These are phyloP conservation scores for Flammula alnicola DNA, from an alignment of 1,284 basidiomycete genomes.

Conservation along the genomic window DNA sequence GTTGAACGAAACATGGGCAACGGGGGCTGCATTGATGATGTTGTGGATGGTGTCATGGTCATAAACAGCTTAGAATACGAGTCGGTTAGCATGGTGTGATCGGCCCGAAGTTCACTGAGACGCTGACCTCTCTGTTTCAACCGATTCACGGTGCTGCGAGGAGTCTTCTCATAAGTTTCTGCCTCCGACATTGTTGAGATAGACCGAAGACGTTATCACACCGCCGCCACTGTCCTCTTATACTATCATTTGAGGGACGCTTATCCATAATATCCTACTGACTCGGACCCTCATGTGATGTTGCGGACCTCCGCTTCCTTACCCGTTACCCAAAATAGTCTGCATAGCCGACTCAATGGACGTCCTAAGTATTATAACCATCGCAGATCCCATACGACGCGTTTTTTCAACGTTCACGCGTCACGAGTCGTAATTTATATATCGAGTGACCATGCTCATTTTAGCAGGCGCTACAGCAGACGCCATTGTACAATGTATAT, in stretches of 20 bases:
- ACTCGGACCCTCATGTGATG: not conserved
- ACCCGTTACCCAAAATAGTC: not conserved
- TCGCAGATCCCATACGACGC: no score
- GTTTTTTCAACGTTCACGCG: no score
- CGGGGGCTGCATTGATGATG: slow-evolving; percentile 26
- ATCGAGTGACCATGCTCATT: no score
- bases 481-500: no score
- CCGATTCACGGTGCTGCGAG: slow-evolving; percentile 25
- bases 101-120: not conserved
- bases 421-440: no score
- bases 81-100: not conserved
- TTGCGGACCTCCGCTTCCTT: slow-evolving; percentile 10
- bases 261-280: no score
- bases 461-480: no score
- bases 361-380: no score
- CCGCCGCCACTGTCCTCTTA: not conserved
- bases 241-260: no score
- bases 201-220: not conserved
- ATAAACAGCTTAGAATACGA: slow-evolving; percentile 21
- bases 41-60: slow-evolving; percentile 27
- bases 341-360: no score
- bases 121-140: slow-evolving; percentile 23
- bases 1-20: slow-evolving; percentile 30
- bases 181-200: slow-evolving; percentile 13
- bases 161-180: slow-evolving; percentile 20